A percentile compares a stretch with the other conserved stretches of the same genome.
phyloP scores from a whole-genome alignment of 2,329 filamentous ascomycete species.

The Sarocladium brachiariae region DNA sequence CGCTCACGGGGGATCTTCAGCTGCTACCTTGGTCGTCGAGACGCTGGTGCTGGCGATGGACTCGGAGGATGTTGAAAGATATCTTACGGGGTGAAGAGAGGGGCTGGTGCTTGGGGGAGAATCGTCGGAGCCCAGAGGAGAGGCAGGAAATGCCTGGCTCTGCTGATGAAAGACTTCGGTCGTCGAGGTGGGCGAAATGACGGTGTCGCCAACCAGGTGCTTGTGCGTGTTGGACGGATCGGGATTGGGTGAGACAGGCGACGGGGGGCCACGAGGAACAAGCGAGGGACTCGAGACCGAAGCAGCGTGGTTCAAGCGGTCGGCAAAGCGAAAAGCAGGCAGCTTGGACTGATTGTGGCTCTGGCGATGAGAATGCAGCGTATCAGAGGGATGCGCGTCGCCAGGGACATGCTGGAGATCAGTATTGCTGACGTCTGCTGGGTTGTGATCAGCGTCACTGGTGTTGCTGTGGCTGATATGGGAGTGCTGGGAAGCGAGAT shows the following conservation, averaged over 20 bases:
- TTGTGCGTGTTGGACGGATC: constrained; percentile 6
- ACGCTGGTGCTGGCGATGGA: neutral
- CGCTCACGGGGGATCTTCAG: neutral
- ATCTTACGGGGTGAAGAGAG: neutral
- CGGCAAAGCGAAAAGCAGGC: constrained; percentile 47
- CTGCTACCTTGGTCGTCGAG: neutral
- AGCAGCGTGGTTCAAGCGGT: constrained; percentile 29
- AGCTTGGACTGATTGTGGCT: constrained; percentile 49
- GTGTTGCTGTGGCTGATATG: neutral
- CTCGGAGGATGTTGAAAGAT: neutral
- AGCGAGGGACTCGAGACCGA: constrained; percentile 15
- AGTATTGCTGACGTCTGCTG: constrained; percentile 3
- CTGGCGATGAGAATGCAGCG: constrained; percentile 41
- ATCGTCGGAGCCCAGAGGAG: neutral
- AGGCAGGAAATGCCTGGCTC: neutral
- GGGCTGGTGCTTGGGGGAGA: neutral
- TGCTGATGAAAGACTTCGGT: neutral
- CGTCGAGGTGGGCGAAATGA: constrained; percentile 11
- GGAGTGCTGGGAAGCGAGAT: constrained; percentile 5
- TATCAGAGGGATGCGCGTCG: constrained; percentile 13
- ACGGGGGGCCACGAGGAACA: constrained; percentile 14
- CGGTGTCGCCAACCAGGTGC: constrained; percentile 1
- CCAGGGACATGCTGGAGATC: constrained; percentile 10
- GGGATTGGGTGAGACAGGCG: constrained; percentile 22
- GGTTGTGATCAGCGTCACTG: constrained; percentile 9